Percentiles rank a stretch among this genome's conserved stretches.
Evolutionary conservation across 176 grass and related monocot genomes (phyloP).

Genomic region (Zoysia pacifica): DNA sequence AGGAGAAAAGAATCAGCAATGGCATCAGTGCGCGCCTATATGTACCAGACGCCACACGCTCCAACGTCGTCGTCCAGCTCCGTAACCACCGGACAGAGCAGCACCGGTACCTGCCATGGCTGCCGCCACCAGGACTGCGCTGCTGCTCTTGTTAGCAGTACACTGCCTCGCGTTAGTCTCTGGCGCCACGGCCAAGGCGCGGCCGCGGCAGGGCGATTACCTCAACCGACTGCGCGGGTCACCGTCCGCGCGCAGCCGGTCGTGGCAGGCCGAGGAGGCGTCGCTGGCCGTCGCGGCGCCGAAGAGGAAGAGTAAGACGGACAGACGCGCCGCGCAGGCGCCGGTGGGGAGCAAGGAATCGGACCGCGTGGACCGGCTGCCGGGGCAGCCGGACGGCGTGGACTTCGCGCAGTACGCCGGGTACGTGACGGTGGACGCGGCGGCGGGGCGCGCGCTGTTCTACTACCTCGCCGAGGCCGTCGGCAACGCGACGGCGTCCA

Average conservation of each 20-base stretch:
- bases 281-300: slow-evolving; percentile 30
- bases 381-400: slow-evolving; percentile 64
- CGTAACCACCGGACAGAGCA: slow-evolving; percentile 11
- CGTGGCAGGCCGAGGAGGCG: slow-evolving; percentile 8
- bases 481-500: background rate
- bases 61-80: slow-evolving; percentile 4
- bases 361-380: slow-evolving; percentile 61
- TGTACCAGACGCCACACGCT: slow-evolving; percentile 6
- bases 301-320: background rate
- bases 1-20: background rate
- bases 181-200: background rate
- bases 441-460: slow-evolving; percentile 67
- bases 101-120: slow-evolving; percentile 15
- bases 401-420: slow-evolving; percentile 79
- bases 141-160: background rate
- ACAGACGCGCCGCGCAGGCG: no score
- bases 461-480: slow-evolving; percentile 83
- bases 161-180: slow-evolving; percentile 32
- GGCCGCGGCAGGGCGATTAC: slow-evolving; percentile 48
- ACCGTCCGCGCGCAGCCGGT: background rate
- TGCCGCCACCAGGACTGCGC: background rate
- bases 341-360: slow-evolving; percentile 42
- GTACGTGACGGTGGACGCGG: slow-evolving; percentile 75
- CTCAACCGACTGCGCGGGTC: slow-evolving; percentile 44
- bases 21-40: slow-evolving; percentile 14